A percentile compares a stretch with the other conserved stretches of the same genome.
These are phyloP conservation scores for Pythium apleroticum DNA, from an alignment of 352 stramenopile species.

Conservation along the genomic window DNA sequence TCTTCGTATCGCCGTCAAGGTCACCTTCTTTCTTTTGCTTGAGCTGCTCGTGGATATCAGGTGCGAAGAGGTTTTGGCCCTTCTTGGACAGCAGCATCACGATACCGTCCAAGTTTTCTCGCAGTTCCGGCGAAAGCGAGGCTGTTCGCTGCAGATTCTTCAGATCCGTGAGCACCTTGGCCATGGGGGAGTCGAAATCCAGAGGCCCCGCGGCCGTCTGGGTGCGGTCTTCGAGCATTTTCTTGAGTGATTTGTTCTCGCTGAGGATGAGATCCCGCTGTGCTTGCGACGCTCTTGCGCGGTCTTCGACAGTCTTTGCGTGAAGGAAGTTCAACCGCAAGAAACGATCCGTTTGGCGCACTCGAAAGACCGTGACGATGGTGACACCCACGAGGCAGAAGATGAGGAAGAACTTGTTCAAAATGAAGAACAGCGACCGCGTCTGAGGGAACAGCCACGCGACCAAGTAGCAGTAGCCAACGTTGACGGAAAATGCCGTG, in stretches of 20 bases:
- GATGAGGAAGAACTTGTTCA: slow-evolving; percentile 75
- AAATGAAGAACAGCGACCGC: slow-evolving; percentile 52
- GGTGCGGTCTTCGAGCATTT: slow-evolving; percentile 69
- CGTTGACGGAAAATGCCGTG: slow-evolving; percentile 55
- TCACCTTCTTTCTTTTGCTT: slow-evolving; percentile 70
- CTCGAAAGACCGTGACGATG: slow-evolving; percentile 58
- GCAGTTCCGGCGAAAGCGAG: slow-evolving; percentile 58
- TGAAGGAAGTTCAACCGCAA: slow-evolving; percentile 76
- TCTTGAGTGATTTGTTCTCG: slow-evolving; percentile 83
- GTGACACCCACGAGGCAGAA: slow-evolving; percentile 57
- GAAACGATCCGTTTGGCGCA: slow-evolving; percentile 75
- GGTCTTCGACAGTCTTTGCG: slow-evolving; percentile 68
- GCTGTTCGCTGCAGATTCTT: slow-evolving; percentile 68
- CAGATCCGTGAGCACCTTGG: slow-evolving; percentile 74
- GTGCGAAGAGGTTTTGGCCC: slow-evolving; percentile 76
- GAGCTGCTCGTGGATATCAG: slow-evolving; percentile 81
- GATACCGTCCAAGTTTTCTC: slow-evolving; percentile 75
- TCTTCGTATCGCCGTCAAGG: slow-evolving; percentile 77
- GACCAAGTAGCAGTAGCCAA: slow-evolving; percentile 70
- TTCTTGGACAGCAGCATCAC: slow-evolving; percentile 77
- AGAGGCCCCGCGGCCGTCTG: slow-evolving; percentile 38
- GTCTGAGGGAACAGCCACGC: slow-evolving; percentile 61
- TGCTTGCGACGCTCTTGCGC: slow-evolving; percentile 56
- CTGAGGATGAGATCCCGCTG: slow-evolving; percentile 85
- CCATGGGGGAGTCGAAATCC: slow-evolving; percentile 81